Evolutionary conservation across 768 basidiomycete genomes (phyloP).

Genomic region (Mycena alexandri): DNA sequence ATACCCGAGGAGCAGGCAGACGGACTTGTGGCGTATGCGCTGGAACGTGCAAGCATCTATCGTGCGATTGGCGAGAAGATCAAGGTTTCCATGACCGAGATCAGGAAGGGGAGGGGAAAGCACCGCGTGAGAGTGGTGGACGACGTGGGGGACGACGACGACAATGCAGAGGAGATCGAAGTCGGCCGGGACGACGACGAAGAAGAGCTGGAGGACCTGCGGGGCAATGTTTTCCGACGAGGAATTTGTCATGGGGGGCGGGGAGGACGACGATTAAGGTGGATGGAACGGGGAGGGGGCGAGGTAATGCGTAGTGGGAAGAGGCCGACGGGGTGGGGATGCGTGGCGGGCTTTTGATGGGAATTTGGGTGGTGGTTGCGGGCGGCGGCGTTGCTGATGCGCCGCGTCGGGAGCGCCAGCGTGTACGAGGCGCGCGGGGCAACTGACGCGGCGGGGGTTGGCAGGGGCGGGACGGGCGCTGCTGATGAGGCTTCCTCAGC

Average conservation of each 20-base stretch:
- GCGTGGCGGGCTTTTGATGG: too few relatives aligned
- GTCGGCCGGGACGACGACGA: neutral
- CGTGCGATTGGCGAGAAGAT: neutral
- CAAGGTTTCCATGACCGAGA: neutral
- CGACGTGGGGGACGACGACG: too few relatives aligned
- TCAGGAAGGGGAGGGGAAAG: neutral
- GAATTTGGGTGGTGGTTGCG: too few relatives aligned
- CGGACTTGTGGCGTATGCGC: neutral
- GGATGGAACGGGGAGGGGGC: too few relatives aligned
- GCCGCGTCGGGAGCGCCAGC: too few relatives aligned
- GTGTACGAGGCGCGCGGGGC: too few relatives aligned
- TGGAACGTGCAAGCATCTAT: constrained; percentile 2
- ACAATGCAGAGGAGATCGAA: neutral
- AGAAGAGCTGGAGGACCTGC: constrained; percentile 8
- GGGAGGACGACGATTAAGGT: neutral
- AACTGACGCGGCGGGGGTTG: too few relatives aligned
- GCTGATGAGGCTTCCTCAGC: too few relatives aligned
- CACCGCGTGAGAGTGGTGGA: neutral
- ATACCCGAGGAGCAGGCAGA: neutral
- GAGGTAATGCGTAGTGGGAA: too few relatives aligned
- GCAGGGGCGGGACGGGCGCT: too few relatives aligned
- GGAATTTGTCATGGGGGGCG: constrained; percentile 13
- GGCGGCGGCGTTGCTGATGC: too few relatives aligned
- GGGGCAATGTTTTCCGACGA: constrained; percentile 4
- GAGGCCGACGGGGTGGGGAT: too few relatives aligned